Percentiles rank a stretch among this genome's conserved stretches.
phyloP scores from a whole-genome alignment of 2,329 filamentous ascomycete genomes.

The Bipolaris cookei region DNA sequence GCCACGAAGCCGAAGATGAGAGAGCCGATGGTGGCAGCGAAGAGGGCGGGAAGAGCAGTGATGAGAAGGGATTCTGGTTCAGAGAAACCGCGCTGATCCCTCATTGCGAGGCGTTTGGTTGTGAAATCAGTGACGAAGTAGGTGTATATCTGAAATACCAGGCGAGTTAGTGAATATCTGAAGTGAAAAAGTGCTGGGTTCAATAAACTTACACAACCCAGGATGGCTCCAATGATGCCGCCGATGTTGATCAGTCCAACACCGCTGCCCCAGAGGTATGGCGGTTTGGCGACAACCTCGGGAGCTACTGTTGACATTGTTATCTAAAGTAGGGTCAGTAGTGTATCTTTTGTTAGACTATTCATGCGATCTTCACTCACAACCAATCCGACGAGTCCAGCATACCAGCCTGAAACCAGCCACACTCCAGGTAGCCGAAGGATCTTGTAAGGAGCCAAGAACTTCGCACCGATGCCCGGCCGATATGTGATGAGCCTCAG shows the following conservation, averaged over 20 bases:
- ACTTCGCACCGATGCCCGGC: slow-evolving; percentile 43
- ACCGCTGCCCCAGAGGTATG: slow-evolving; percentile 52
- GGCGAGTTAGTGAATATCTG: background rate
- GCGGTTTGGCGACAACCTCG: slow-evolving; percentile 47
- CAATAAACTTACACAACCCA: slow-evolving; percentile 38
- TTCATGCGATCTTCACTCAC: slow-evolving; percentile 24
- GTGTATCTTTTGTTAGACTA: background rate
- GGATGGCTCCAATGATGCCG: slow-evolving; percentile 45
- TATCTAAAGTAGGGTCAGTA: background rate
- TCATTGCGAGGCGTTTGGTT: slow-evolving; percentile 47
- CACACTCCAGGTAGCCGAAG: slow-evolving; percentile 52
- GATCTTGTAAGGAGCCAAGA: slow-evolving; percentile 48
- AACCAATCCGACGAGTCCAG: slow-evolving; percentile 51
- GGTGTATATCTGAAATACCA: slow-evolving; percentile 32
- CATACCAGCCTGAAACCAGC: slow-evolving; percentile 53
- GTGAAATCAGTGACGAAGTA: slow-evolving; percentile 49
- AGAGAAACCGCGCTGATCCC: slow-evolving; percentile 45
- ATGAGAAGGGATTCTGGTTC: slow-evolving; percentile 52
- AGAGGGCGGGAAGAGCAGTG: slow-evolving; percentile 48
- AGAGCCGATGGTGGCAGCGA: slow-evolving; percentile 48
- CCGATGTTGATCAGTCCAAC: slow-evolving; percentile 51
- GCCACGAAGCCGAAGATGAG: slow-evolving; percentile 51
- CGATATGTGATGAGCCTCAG: slow-evolving; percentile 47
- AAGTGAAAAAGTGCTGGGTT: too few species aligned
- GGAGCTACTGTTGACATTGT: slow-evolving; percentile 49